Base-by-base conservation (phyloP, 2,329 filamentous ascomycete genomes). In the Exophiala oligosperma region DNA sequence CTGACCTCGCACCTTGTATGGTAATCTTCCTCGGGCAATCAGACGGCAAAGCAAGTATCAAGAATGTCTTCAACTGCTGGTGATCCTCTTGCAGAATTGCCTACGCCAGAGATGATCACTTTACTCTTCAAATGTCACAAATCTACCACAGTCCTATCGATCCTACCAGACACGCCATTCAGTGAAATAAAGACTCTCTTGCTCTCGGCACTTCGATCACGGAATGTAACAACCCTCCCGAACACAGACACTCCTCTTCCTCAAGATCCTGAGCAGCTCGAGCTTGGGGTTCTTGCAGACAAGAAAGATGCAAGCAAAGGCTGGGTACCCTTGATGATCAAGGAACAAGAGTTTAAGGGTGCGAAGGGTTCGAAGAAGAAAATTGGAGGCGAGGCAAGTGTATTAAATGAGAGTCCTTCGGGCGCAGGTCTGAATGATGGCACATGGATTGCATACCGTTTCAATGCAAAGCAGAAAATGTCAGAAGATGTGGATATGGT, bases 81-180 rank as follows among this genome's bases (percentile, higher is more conserved):
- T 6, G 56, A 58, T 23, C 51, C 52, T 8, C 50, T 66, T 35
- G 57, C 57, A 11, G 43, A 43, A 50, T 48, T 64, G 43, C 65
- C 63, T 24, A 63, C 61, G 49, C 79, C 84, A 46, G 74, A 79
- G n/a, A 77, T 81, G 64, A 79, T 84, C 66, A 90, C 88, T 8
- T 76, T 92, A 55, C 82, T 86, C 59, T 85, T 92, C 75, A 91
- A 91, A 72, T 82, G 89, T 70, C 85, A 88, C 69, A 84, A 84
- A 57, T 83, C 86, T 66, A 92, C 88, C 3, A 79, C 91, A 63
- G 84, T 89, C 67, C 78, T 92, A 57, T 86, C 89, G 61, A 79
- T 88, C 47, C 80, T 84, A 40, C 76, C 84, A 4, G 74, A 81
- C 12, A 79, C 81, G 40, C 73, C 84, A 9, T 59, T 68, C 41